Evolutionary conservation across 176 grass and related monocot species (phyloP).

Genomic region (Tuctoria greenei): DNA sequence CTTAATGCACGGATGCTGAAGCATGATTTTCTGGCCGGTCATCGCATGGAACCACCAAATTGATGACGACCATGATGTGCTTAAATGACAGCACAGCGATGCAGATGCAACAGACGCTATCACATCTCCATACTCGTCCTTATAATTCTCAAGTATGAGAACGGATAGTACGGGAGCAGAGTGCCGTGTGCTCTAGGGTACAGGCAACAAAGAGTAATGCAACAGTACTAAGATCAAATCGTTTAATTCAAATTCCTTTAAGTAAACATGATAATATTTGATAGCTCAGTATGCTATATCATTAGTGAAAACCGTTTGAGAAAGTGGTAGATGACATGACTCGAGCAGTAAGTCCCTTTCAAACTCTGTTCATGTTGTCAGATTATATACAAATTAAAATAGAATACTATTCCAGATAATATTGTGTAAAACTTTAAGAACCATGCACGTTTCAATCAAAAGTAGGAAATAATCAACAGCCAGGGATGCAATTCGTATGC

Average conservation of each 20-base stretch:
- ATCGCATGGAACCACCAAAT: not conserved
- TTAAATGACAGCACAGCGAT: conserved; percentile 29
- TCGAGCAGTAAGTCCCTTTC: not conserved
- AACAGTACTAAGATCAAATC: not conserved
- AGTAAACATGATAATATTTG: not conserved
- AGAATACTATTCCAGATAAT: not conserved
- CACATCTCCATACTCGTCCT: not conserved
- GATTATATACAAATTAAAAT: not conserved
- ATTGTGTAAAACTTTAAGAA: not conserved
- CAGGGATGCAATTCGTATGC: too few species aligned
- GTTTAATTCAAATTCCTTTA: not conserved
- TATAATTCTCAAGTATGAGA: not conserved
- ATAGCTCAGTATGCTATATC: not conserved
- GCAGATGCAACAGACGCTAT: not conserved
- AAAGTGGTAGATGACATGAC: not conserved
- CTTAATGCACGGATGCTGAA: conserved; percentile 18
- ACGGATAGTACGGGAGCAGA: not conserved
- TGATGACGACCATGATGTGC: conserved; percentile 25
- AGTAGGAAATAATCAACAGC: too few species aligned
- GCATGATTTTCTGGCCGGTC: not conserved
- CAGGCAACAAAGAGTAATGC: not conserved
- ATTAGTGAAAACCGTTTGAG: too few species aligned
- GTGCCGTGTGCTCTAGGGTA: not conserved
- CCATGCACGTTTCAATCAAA: too few species aligned
- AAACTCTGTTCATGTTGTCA: not conserved